Conservation (phyloP, 2,329 filamentous ascomycete species). For the Diaporthe longicolla region DNA sequence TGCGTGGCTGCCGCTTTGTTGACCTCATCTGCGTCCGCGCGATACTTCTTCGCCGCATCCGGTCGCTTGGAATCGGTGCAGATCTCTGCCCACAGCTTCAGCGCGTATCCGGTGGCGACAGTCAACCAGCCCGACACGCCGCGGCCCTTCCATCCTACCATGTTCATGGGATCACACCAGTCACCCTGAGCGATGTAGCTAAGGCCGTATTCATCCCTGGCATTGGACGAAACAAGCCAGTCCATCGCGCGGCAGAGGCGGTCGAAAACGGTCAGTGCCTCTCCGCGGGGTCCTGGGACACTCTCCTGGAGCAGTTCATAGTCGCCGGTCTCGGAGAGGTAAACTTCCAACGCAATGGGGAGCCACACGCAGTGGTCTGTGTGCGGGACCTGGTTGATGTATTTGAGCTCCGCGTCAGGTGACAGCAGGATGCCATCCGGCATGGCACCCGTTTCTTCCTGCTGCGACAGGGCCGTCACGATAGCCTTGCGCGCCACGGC, state of each 20-base stretch:
- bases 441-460: conserved; percentile 69
- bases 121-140: conserved; percentile 73
- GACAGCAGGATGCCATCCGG: conserved; percentile 69
- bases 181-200: conserved; percentile 72
- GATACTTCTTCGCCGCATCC: conserved; percentile 60
- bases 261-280: conserved; percentile 65
- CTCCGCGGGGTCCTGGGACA: conserved; percentile 59
- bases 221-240: conserved; percentile 61
- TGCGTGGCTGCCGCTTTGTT: conserved; percentile 66
- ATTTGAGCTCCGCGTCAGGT: conserved; percentile 70
- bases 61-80: conserved; percentile 60
- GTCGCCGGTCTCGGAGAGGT: conserved; percentile 69
- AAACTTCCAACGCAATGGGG: conserved; percentile 67
- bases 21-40: conserved; percentile 59
- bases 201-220: conserved; percentile 66
- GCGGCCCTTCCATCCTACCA: conserved; percentile 71
- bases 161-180: conserved; percentile 74
- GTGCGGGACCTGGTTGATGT: conserved; percentile 73
- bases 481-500: conserved; percentile 63
- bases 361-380: conserved; percentile 73
- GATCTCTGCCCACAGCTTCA: conserved; percentile 67
- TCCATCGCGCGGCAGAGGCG: conserved; percentile 70
- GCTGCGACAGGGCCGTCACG: conserved; percentile 64
- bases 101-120: conserved; percentile 66
- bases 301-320: conserved; percentile 62